phyloP scores from a whole-genome alignment of 176 grass and related monocot species.

The Oryza meyeriana region DNA sequence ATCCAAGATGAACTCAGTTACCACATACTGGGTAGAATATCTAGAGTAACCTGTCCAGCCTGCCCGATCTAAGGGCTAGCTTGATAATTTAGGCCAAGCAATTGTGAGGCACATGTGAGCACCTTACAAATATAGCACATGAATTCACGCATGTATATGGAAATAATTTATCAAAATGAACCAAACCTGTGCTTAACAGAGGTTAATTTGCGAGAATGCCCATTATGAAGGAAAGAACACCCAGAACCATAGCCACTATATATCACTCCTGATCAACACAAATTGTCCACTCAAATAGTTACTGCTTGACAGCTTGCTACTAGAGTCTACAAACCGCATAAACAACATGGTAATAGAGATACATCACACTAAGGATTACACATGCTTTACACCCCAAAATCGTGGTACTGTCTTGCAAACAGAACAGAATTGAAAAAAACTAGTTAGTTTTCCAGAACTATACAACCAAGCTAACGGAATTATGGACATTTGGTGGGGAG shows the following conservation, averaged over 20 bases:
- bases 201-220: not conserved
- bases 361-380: conserved; percentile 27
- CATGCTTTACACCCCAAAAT: conserved; percentile 51
- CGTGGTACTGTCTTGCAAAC: conserved; percentile 13
- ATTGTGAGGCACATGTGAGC: not conserved
- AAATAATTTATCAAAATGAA: not conserved
- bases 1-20: not conserved
- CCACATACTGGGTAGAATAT: not conserved
- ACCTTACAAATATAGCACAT: not conserved
- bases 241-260: not conserved
- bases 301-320: conserved; percentile 2
- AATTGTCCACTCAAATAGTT: not conserved
- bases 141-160: too few species aligned
- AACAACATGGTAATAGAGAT: not conserved
- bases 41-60: not conserved
- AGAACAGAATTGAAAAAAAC: conserved; percentile 4
- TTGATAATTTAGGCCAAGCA: not conserved
- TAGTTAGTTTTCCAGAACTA: conserved; percentile 38
- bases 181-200: not conserved
- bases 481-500: conserved; percentile 38
- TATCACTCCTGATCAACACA: not conserved
- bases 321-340: conserved; percentile 27
- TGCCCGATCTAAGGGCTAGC: not conserved
- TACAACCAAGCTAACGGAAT: conserved; percentile 46
- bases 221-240: not conserved